phyloP scores from a whole-genome alignment of 1,284 basidiomycete genomes.

The Trichosporon faecale region DNA sequence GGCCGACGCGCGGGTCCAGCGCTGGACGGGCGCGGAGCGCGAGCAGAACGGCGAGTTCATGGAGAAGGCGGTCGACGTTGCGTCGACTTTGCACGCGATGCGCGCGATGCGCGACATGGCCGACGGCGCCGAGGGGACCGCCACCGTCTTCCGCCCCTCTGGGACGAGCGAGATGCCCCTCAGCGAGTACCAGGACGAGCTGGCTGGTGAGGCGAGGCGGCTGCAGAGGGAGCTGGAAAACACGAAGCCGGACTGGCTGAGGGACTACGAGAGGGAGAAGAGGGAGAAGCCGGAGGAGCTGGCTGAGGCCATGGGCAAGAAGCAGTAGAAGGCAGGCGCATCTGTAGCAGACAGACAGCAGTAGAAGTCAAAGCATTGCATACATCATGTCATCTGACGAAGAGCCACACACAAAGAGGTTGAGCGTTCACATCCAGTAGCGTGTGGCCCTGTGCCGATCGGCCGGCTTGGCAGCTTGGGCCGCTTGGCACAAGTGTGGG shows the following conservation, averaged over 20 bases:
- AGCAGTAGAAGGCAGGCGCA: not conserved
- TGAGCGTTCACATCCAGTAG: not conserved
- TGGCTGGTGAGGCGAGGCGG: constrained; percentile 30
- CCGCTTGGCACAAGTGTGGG: not conserved
- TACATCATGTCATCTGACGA: not conserved
- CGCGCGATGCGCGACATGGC: constrained; percentile 14
- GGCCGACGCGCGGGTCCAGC: constrained; percentile 42
- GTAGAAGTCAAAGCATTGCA: constrained; percentile 10
- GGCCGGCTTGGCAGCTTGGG: constrained; percentile 1
- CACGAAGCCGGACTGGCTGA: constrained; percentile 43
- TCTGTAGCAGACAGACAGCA: constrained; percentile 2
- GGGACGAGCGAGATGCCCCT: constrained; percentile 23
- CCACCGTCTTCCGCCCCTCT: constrained; percentile 25
- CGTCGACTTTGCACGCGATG: constrained; percentile 26
- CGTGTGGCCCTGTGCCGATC: not conserved
- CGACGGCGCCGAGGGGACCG: constrained; percentile 23
- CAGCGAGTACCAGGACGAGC: constrained; percentile 30
- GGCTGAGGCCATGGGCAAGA: not conserved
- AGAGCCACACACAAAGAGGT: not conserved
- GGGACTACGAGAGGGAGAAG: constrained; percentile 24
- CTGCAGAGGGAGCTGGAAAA: constrained; percentile 34
- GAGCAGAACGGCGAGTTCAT: constrained; percentile 40
- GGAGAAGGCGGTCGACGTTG: constrained; percentile 29
- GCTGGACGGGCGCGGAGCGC: constrained; percentile 36
- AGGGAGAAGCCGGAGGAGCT: constrained; percentile 13